Evolutionary conservation across 768 basidiomycete species (phyloP), one percentile per base, ranked within the genome.

Genomic region (Suillus hirtellus): DNA sequence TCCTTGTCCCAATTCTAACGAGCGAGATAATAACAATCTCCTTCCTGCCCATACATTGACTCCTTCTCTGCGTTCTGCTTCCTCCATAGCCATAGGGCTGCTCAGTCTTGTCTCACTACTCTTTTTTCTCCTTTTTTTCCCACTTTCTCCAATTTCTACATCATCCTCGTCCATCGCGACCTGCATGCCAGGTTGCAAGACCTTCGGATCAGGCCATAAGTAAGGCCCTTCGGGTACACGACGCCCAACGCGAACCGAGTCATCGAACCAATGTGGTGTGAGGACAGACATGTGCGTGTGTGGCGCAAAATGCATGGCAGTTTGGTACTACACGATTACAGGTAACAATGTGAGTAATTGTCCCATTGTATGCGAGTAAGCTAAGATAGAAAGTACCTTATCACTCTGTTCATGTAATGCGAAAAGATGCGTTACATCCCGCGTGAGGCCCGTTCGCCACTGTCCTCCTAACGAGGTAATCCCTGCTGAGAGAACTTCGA

Each of bases 231-330:
- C 84, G 1, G 83, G 79, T 10, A 91, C 73, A 9, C 75, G 75
- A 14, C 82, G 73, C 4, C 85, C 86, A 15, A 92, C 77, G 15
- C 84, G 80, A 27, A 90, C 81, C 3, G 82, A 82, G 67, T 95
- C 93, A 68, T 95, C 92, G 64, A 95, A 95, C 95, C 95, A 97
- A 66, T 95, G 92, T 0, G 95, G 95, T 0, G 94, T 81, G n/a
- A 97, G 70, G 11, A 94, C 78, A 58, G 82, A 85, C 69, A 95
- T 83, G 10, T 79, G 75, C 0, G 86, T 87, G 55, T 82, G 76
- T 3, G 82, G 73, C 59, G 85, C 82, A 73, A 83, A 87, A 66
- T 89, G 85, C 66, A 89, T 77, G 37, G 82, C 81, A 3, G 77
- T 80, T 38, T 77, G 71, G 69, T 81, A 83, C 71, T 82, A 38